Evolutionary conservation across 202 grass and related monocot genomes (phyloP).

Genomic region (Musa balbisiana): DNA sequence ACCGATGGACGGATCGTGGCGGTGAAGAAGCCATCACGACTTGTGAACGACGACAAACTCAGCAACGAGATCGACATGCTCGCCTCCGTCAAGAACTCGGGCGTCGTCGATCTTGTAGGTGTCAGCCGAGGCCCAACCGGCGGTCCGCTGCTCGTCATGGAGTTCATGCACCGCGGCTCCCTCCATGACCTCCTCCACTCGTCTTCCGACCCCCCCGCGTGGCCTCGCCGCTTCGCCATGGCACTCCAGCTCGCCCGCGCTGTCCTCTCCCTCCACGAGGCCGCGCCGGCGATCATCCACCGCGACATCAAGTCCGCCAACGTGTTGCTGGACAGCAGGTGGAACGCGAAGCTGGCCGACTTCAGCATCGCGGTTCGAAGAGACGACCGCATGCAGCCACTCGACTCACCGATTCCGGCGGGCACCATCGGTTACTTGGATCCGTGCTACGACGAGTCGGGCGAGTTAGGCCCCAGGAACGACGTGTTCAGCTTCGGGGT

Average conservation of each 20-base stretch:
- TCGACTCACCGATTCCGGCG: slow-evolving; percentile 25
- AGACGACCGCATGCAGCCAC: neutral
- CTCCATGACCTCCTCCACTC: slow-evolving; percentile 77
- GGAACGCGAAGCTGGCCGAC: slow-evolving; percentile 63
- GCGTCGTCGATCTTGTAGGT: slow-evolving; percentile 58
- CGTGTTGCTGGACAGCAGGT: slow-evolving; percentile 53
- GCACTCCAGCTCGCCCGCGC: slow-evolving; percentile 68
- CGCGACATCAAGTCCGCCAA: slow-evolving; percentile 90
- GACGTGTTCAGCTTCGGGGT: slow-evolving; percentile 99
- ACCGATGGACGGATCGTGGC: slow-evolving; percentile 32
- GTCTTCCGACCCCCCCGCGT: slow-evolving; percentile 40
- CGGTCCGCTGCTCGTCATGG: slow-evolving; percentile 56
- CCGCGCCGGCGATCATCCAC: slow-evolving; percentile 42
- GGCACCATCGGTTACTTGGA: slow-evolving; percentile 96
- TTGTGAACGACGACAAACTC: slow-evolving; percentile 50
- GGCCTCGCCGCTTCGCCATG: slow-evolving; percentile 44
- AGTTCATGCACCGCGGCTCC: slow-evolving; percentile 71
- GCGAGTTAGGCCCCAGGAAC: slow-evolving; percentile 47
- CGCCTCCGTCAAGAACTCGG: slow-evolving; percentile 29
- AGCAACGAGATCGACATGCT: slow-evolving; percentile 88
- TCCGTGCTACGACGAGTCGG: slow-evolving; percentile 73
- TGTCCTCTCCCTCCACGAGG: slow-evolving; percentile 53
- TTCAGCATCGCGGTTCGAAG: slow-evolving; percentile 75
- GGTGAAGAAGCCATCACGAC: slow-evolving; percentile 46
- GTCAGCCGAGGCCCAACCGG: neutral